Base-by-base conservation (phyloP, 345 rosid genomes). In the Salix exigua region DNA sequence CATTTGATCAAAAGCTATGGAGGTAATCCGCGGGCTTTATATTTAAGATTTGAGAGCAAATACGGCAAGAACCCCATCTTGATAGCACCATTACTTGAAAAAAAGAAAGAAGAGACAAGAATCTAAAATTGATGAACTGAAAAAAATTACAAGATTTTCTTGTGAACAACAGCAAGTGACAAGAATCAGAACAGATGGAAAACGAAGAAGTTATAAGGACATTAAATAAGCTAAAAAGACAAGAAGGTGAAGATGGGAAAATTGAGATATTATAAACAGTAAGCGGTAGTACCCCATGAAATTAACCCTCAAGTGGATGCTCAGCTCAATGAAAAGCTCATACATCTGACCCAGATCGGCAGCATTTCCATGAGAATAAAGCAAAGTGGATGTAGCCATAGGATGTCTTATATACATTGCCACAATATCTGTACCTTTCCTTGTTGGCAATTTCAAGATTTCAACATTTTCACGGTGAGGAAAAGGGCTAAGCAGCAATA, bases 341-440 rank as follows among this genome's bases (percentile, higher is more conserved):
- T 94, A 92, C 98, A 94, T 90, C 96, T 94, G 98, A 4, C 98
- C 97, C 62, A 94, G 87, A 86, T 94, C 98, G 74, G 98, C 89
- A 26, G 97, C 98, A 72, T 94, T 94, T 2, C 98, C 98, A 38
- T 94, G 98, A 8, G 98, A 92, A 78, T 94, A 94, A 72, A 94
- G 88, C 72, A 94, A 85, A 37, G 99, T 94, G 3, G 96, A 85
- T 37, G 88, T 87, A 64, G 99, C 97, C 99, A 91, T 87, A 26
- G 97, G 99, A 82, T 90, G 84, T 77, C 97, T 84, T 35, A 94
- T 83, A 76, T 91, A 92, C 75, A 94, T 86, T 28, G 93, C 97
- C 3, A 88, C 94, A 73, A 93, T 89, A 87, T 91, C 92, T 5
- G 88, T 87, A 67, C 97, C 97, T 44, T 92, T 90, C 62, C 97